These are phyloP conservation scores for Alternaria sp. DNA, from an alignment of 2,329 filamentous ascomycete genomes.

Conservation along the genomic window DNA sequence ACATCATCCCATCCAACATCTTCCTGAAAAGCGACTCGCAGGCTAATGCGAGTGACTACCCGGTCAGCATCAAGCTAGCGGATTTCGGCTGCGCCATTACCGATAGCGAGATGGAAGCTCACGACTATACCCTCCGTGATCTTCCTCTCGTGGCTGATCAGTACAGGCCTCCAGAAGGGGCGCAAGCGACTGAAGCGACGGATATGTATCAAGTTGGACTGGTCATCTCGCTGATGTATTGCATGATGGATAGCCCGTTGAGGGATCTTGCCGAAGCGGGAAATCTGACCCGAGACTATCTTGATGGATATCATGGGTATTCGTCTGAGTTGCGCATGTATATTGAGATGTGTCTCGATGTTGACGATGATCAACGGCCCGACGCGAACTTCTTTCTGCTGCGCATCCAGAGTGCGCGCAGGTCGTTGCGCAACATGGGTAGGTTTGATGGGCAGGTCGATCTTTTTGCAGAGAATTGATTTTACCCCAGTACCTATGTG, in stretches of 20 bases:
- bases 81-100: not conserved
- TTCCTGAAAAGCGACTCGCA: not conserved
- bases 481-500: not conserved
- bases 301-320: not conserved
- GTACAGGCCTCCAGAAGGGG: not conserved
- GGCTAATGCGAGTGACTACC: not conserved
- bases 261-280: not conserved
- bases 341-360: not conserved
- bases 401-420: not conserved
- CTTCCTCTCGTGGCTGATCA: not conserved
- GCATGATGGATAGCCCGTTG: not conserved
- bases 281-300: not conserved
- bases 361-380: not conserved
- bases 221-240: not conserved
- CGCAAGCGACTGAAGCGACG: not conserved
- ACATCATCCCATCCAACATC: not conserved
- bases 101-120: not conserved
- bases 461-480: not conserved
- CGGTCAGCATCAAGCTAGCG: not conserved
- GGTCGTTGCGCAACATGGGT: not conserved
- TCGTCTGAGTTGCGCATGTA: not conserved
- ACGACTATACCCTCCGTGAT: no score
- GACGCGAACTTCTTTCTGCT: not conserved
- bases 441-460: not conserved
- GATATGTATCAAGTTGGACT: conserved; percentile 5